Conservation (phyloP, 805 yeast species). For the Sugiyamaella mastotermitis region DNA sequence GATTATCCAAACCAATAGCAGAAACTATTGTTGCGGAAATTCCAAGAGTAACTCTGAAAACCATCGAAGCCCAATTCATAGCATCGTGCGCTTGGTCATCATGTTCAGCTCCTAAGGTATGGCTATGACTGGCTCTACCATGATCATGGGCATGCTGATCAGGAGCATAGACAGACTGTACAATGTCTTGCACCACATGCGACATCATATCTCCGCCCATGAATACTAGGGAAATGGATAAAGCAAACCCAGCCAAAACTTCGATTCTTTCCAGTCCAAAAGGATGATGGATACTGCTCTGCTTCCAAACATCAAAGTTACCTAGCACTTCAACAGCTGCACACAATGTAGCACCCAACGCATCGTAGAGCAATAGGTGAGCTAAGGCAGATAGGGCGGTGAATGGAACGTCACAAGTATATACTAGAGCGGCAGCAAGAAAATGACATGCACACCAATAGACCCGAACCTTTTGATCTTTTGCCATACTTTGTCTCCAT, state of each 20-base stretch:
- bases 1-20: constrained; percentile 31
- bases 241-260: constrained; percentile 80
- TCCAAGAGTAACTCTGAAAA: constrained; percentile 24
- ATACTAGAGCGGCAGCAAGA: constrained; percentile 47
- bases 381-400: constrained; percentile 69
- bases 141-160: constrained; percentile 32
- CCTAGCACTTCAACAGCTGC: constrained; percentile 73
- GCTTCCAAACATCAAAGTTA: constrained; percentile 91
- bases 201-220: constrained; percentile 86
- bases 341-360: constrained; percentile 65
- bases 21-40: constrained; percentile 30
- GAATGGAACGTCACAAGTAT: constrained; percentile 54
- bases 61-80: constrained; percentile 16
- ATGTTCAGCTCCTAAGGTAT: constrained; percentile 6
- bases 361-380: constrained; percentile 82
- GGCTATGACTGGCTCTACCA: constrained; percentile 11
- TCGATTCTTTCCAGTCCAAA: constrained; percentile 92
- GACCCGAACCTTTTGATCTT: constrained; percentile 53
- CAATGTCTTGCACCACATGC: constrained; percentile 76
- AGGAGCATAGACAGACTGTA: constrained; percentile 28
- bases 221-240: constrained; percentile 77
- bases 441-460: constrained; percentile 57
- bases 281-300: constrained; percentile 75
- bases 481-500: constrained; percentile 51
- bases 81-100: constrained; percentile 9